Evolutionary conservation across 1,284 basidiomycete genomes (phyloP), one percentile per base, ranked within the genome.

Genomic region (Rhodotorula sp.): DNA sequence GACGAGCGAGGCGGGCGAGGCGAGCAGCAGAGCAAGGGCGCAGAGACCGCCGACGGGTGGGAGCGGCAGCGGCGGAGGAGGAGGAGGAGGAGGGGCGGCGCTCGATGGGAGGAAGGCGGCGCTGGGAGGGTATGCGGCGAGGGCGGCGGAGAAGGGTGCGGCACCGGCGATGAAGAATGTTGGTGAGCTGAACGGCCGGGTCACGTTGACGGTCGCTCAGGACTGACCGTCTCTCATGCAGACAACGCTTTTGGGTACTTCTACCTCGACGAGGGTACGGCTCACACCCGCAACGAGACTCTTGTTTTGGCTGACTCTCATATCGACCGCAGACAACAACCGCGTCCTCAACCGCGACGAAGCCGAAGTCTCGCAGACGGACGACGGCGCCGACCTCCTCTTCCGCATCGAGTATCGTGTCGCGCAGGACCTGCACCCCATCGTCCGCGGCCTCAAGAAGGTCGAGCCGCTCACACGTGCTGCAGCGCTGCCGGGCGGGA

Each of bases 361-460:
- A 41, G 73, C 73, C 61, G 73, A 74, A 45, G 58, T 66, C 19
- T 61, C 59, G 34, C 69, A 71, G n/a, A 49, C 70, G 1, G 57
- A 65, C 42, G 62, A 49, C n/a, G n/a, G 23, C 41, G 19, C 46
- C 45, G 25, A 54, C 25, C 53, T 56, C 5, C 56, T 63, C 19
- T 76, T 71, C 65, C 73, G 75, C 25, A 70, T 76, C 68, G 75
- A 76, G 58, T 76, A 72, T 64, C 72, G 70, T 17, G n/a, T 23
- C 8, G 64, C 66, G 16, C 75, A 74, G 44, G 72, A 70, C 45
- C 53, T 74, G 42, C 75, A 76, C 56, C 23, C 67, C 14, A 71
- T 71, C 66, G 67, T 69, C 0, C 60, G 68, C 27, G 60, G 64
- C 17, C 58, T 70, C 10, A 34, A 59, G 21, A 54, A 54, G 25